These are phyloP conservation scores for Endocalyx cinctus DNA, from an alignment of 2,329 filamentous ascomycete genomes.

Conservation along the genomic window DNA sequence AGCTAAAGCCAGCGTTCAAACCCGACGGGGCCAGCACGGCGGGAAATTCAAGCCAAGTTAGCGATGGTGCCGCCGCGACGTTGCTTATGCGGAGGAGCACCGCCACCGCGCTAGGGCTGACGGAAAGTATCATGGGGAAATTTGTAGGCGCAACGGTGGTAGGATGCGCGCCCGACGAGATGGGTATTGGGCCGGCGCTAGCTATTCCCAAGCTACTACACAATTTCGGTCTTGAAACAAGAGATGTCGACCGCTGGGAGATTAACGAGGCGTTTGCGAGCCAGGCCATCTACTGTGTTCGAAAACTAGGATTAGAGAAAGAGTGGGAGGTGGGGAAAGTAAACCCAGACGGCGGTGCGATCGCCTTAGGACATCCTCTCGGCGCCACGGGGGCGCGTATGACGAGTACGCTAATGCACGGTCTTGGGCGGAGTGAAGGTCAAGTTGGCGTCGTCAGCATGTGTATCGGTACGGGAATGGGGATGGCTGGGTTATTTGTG, in stretches of 20 bases:
- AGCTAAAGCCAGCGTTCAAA: slow-evolving; percentile 83
- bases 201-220: slow-evolving; percentile 79
- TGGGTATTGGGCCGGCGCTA: slow-evolving; percentile 85
- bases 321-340: slow-evolving; percentile 63
- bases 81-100: slow-evolving; percentile 82
- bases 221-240: slow-evolving; percentile 59
- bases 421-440: slow-evolving; percentile 62
- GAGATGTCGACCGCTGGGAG: slow-evolving; percentile 82
- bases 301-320: slow-evolving; percentile 62
- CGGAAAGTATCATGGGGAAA: slow-evolving; percentile 68
- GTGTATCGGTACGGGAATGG: slow-evolving; percentile 83
- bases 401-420: slow-evolving; percentile 66
- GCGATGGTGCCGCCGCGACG: slow-evolving; percentile 79
- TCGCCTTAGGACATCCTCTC: slow-evolving; percentile 88
- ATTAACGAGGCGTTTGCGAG: slow-evolving; percentile 81
- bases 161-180: slow-evolving; percentile 84
- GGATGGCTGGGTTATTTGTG: slow-evolving; percentile 65
- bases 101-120: slow-evolving; percentile 67
- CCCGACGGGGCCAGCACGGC: slow-evolving; percentile 73
- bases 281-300: slow-evolving; percentile 65
- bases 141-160: slow-evolving; percentile 73
- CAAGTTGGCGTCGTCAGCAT: slow-evolving; percentile 85
- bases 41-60: slow-evolving; percentile 81
- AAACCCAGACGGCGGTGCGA: slow-evolving; percentile 89
- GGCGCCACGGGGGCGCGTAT: slow-evolving; percentile 84